Percentiles rank a stretch among this genome's conserved stretches.
Conservation (phyloP, 2,329 filamentous ascomycete species). For the Canariomyces notabilis region DNA sequence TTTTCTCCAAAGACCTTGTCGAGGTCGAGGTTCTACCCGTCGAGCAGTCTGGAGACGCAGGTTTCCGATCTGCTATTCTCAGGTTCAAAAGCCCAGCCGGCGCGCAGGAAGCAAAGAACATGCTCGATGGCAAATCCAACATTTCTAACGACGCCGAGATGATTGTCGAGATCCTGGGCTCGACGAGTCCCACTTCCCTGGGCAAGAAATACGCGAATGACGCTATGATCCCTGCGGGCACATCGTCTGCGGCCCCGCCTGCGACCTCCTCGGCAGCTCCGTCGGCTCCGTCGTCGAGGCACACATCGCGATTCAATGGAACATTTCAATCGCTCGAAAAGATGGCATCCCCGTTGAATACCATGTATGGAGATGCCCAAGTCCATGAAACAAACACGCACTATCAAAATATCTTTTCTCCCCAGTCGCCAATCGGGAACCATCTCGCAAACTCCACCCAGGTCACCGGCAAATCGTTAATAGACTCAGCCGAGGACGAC, state of each 20-base stretch:
- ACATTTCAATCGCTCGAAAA: constrained; percentile 58
- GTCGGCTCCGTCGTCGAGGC: constrained; percentile 43
- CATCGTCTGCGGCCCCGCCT: constrained; percentile 39
- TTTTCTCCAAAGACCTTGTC: constrained; percentile 53
- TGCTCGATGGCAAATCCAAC: constrained; percentile 52
- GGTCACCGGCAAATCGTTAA: constrained; percentile 64
- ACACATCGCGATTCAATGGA: constrained; percentile 56
- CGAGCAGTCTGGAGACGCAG: constrained; percentile 45
- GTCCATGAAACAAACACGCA: constrained; percentile 49
- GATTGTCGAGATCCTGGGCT: constrained; percentile 53
- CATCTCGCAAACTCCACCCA: constrained; percentile 58
- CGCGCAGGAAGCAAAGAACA: constrained; percentile 52
- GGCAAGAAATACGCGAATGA: constrained; percentile 52
- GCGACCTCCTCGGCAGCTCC: constrained; percentile 44
- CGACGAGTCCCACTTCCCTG: constrained; percentile 32
- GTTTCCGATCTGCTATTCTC: constrained; percentile 48
- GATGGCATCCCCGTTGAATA: constrained; percentile 56
- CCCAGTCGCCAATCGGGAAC: constrained; percentile 68
- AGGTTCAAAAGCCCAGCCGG: constrained; percentile 49
- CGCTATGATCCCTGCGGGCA: constrained; percentile 28
- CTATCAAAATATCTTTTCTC: constrained; percentile 63
- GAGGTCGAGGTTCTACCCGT: constrained; percentile 46
- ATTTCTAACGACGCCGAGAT: constrained; percentile 46
- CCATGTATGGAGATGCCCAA: constrained; percentile 53
- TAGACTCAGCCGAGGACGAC: constrained; percentile 64